phyloP scores from a whole-genome alignment of 306 rosid genomes.

The Inga oerstediana region DNA sequence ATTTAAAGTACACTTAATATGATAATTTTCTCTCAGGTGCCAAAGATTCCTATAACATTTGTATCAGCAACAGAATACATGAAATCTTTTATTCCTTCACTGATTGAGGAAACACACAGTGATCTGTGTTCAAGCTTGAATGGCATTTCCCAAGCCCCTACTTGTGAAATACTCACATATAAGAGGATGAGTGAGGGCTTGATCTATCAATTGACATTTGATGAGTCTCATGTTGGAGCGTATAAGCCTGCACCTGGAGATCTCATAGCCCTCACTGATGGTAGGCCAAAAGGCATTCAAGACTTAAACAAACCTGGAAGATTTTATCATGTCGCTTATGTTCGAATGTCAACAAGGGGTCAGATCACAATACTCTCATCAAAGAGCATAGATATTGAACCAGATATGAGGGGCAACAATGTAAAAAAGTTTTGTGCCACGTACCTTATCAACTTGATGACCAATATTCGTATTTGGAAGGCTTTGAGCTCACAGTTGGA shows the following conservation, averaged over 20 bases:
- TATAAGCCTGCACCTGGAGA: slow-evolving; percentile 56
- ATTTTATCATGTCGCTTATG: slow-evolving; percentile 47
- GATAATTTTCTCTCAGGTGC: slow-evolving; percentile 43
- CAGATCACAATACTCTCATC: slow-evolving; percentile 21
- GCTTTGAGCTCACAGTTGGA: slow-evolving; percentile 5
- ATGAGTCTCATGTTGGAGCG: not conserved
- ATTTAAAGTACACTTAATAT: not conserved
- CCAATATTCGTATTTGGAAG: slow-evolving; percentile 29
- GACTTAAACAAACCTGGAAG: slow-evolving; percentile 43
- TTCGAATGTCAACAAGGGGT: not conserved
- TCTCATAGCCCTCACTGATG: slow-evolving; percentile 49
- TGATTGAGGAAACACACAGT: slow-evolving; percentile 61
- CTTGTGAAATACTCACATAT: slow-evolving; percentile 34
- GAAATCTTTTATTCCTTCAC: slow-evolving; percentile 52
- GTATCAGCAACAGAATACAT: slow-evolving; percentile 37
- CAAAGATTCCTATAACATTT: slow-evolving; percentile 51
- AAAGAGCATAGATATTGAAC: not conserved
- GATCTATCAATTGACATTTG: slow-evolving; percentile 5
- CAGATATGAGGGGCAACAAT: not conserved
- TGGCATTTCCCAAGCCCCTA: slow-evolving; percentile 36
- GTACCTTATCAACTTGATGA: slow-evolving; percentile 10
- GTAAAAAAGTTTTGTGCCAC: not conserved
- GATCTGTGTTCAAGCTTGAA: slow-evolving; percentile 46
- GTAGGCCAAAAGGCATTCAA: slow-evolving; percentile 29
- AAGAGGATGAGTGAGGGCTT: not conserved